These are phyloP conservation scores for Saccharomycopsis capsularis DNA, from an alignment of 805 yeast genomes.

Conservation along the genomic window DNA sequence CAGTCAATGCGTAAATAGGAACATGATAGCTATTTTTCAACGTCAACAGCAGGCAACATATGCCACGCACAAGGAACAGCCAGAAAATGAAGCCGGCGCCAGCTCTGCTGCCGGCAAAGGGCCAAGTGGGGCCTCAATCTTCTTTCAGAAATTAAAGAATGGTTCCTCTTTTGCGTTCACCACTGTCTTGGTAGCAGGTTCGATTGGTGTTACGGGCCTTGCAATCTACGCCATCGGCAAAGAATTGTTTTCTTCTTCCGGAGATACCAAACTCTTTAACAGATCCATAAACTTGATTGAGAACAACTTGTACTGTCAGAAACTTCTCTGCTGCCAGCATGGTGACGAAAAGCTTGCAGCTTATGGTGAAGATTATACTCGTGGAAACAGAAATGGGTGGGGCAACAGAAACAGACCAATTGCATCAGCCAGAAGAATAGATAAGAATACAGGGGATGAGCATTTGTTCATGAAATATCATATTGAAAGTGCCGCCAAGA, in stretches of 20 bases:
- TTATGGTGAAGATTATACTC: slow-evolving; percentile 54
- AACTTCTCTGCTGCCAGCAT: slow-evolving; percentile 44
- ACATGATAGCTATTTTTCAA: too few species aligned
- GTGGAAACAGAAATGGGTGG: slow-evolving; percentile 41
- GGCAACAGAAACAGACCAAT: slow-evolving; percentile 90
- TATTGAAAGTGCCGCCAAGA: slow-evolving; percentile 61
- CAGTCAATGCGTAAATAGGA: too few species aligned
- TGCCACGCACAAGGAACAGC: slow-evolving; percentile 18
- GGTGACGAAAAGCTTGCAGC: slow-evolving; percentile 60
- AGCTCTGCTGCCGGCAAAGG: neutral
- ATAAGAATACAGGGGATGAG: slow-evolving; percentile 63
- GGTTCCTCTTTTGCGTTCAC: slow-evolving; percentile 12
- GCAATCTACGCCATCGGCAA: slow-evolving; percentile 69
- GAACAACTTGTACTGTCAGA: slow-evolving; percentile 52
- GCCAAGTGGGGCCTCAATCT: neutral
- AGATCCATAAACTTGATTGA: slow-evolving; percentile 75
- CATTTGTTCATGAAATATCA: slow-evolving; percentile 80
- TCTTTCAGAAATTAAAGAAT: slow-evolving; percentile 5
- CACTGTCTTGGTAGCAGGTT: slow-evolving; percentile 51
- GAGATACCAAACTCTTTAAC: slow-evolving; percentile 86
- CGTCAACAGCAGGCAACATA: slow-evolving; percentile 2
- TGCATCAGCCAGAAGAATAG: slow-evolving; percentile 57
- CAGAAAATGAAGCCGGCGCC: neutral
- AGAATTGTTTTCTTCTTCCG: slow-evolving; percentile 81
- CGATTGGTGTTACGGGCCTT: slow-evolving; percentile 58